Evolutionary conservation across 345 rosid species (phyloP).

Genomic region (Iberis pinnata): DNA sequence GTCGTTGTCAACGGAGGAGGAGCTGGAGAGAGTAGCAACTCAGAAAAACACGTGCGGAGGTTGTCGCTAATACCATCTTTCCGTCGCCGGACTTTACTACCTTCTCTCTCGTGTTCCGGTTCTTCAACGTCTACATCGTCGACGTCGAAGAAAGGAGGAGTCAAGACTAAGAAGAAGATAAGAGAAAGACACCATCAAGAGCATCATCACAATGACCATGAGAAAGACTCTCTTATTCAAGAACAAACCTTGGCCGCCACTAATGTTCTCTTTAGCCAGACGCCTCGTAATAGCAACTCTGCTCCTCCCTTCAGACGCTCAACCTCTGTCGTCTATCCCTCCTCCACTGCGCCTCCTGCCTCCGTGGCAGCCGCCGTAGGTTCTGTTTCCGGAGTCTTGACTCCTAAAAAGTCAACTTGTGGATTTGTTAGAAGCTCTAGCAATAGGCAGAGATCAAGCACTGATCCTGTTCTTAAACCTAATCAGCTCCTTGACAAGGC

Average conservation of each 20-base stretch:
- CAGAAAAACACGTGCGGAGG: constrained; percentile 24
- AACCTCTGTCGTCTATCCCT: not conserved
- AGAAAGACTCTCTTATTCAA: constrained; percentile 51
- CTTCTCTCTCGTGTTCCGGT: constrained; percentile 31
- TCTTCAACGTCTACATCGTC: constrained; percentile 28
- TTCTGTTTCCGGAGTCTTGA: constrained; percentile 40
- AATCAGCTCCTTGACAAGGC: constrained; percentile 89
- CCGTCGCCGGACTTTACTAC: constrained; percentile 25
- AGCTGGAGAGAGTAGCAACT: constrained; percentile 14
- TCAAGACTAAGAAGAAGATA: constrained; percentile 29
- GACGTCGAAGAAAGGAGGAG: constrained; percentile 26
- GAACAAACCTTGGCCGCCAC: constrained; percentile 84
- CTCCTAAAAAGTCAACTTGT: constrained; percentile 45
- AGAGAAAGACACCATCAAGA: constrained; percentile 35
- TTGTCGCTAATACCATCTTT: constrained; percentile 29
- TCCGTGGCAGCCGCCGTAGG: constrained; percentile 10
- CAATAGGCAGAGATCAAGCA: constrained; percentile 73
- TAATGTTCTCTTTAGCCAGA: constrained; percentile 56
- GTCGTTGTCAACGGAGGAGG: constrained; percentile 18
- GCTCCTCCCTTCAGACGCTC: constrained; percentile 35
- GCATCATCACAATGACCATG: constrained; percentile 21
- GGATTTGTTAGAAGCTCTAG: constrained; percentile 64
- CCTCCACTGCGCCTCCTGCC: constrained; percentile 3
- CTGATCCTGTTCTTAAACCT: constrained; percentile 79
- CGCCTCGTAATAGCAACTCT: constrained; percentile 43